Percentiles rank a stretch among this genome's conserved stretches.
These are phyloP conservation scores for Pseudomassariella vexata DNA, from an alignment of 2,329 filamentous ascomycete species.

Conservation along the genomic window DNA sequence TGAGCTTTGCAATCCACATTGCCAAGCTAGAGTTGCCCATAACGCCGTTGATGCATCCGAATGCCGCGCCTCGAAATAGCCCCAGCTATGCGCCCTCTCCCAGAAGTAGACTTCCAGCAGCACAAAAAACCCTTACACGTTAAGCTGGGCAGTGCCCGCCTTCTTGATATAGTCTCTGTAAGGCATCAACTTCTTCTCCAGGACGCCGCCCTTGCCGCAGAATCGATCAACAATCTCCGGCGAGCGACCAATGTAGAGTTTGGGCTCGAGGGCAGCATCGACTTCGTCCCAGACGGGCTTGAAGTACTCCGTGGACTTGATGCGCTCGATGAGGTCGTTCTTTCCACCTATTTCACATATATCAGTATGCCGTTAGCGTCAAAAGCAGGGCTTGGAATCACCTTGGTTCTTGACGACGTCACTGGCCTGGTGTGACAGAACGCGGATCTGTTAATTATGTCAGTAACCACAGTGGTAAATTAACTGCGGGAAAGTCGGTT, in stretches of 20 bases:
- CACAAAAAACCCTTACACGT: constrained; percentile 21
- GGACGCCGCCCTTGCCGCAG: constrained; percentile 31
- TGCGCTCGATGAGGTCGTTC: constrained; percentile 78
- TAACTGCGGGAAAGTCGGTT: too few species aligned
- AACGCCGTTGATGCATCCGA: too few species aligned
- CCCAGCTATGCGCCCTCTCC: too few species aligned
- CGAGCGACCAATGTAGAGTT: constrained; percentile 42
- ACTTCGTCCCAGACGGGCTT: constrained; percentile 63
- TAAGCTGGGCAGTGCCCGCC: constrained; percentile 29
- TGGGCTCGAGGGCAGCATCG: constrained; percentile 60
- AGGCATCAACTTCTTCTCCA: constrained; percentile 31
- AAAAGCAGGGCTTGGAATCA: constrained; percentile 3
- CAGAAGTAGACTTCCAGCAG: too few species aligned
- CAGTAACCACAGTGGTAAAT: too few species aligned
- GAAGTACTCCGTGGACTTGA: constrained; percentile 70
- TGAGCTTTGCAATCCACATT: too few species aligned
- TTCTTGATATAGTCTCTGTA: constrained; percentile 30
- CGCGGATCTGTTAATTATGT: constrained; percentile 63
- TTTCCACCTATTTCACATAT: constrained; percentile 51
- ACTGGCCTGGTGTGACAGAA: constrained; percentile 72
- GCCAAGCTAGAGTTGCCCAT: too few species aligned
- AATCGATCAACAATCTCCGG: constrained; percentile 39
- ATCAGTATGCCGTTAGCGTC: too few species aligned
- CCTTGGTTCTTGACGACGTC: constrained; percentile 47
- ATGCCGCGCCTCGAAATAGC: too few species aligned